Conservation (phyloP, 2,329 filamentous ascomycete species). For the Cladosporium cucumerinum region DNA sequence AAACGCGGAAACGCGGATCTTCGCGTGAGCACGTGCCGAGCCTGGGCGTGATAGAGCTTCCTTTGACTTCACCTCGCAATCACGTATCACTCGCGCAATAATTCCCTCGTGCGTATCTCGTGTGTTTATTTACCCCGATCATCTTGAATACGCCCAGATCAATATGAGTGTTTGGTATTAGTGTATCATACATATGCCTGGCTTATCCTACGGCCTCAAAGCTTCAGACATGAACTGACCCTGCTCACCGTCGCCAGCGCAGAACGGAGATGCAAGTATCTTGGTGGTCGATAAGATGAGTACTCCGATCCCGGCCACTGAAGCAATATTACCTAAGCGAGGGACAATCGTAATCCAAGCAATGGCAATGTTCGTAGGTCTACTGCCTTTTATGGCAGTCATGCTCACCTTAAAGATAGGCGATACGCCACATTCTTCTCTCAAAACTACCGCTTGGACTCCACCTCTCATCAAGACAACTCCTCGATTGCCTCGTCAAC, state of each 20-base stretch:
- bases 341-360: not conserved
- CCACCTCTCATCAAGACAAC: not conserved
- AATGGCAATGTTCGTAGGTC: not conserved
- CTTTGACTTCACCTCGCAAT: constrained; percentile 4
- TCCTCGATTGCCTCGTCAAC: not conserved
- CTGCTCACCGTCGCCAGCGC: not conserved
- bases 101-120: not conserved
- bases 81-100: not conserved
- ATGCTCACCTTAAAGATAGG: not conserved
- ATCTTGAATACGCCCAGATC: not conserved
- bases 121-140: not conserved
- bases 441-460: not conserved
- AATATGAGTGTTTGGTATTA: not conserved
- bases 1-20: constrained; percentile 4
- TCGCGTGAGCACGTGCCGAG: constrained; percentile 4
- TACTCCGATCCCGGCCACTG: not conserved
- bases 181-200: not conserved
- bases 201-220: not conserved
- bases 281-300: not conserved
- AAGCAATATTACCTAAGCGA: not conserved
- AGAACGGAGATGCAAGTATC: not conserved
- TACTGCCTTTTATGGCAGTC: not conserved
- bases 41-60: not conserved
- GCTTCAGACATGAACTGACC: not conserved
- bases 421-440: not conserved